Base-by-base conservation (phyloP, 2,329 filamentous ascomycete genomes). In the Fusarium kyushuense region DNA sequence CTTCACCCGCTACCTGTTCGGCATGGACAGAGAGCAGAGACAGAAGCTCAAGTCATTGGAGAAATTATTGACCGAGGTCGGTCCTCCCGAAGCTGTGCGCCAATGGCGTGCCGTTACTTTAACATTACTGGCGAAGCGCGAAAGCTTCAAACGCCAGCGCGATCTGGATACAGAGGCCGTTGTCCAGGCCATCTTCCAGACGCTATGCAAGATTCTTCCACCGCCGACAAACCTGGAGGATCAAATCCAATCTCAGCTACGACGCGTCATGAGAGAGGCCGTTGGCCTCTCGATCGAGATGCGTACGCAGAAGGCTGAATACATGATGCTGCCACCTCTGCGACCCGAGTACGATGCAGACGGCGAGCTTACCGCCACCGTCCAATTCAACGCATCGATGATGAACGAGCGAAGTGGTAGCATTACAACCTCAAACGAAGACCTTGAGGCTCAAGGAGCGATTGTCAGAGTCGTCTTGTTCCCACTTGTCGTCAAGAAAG, bases 31-130 rank as follows among this genome's bases (percentile, higher is more conserved):
- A 73, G 96, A 98, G 80, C 96, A 99, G 80, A 89, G 96, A 73
- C 94, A 98, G 79, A 98, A 98, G 80, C 90, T 99, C 78, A 98
- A 99, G 83, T 90, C 92, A 33, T 87, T 99, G 11, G 96, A 99
- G 82, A 97, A 97, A 83, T 90, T 92, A 38, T 86, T 99, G 30
- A 87, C 87, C 21, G 96, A 99, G 77, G 92, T 97, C 72, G 96
- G 95, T 48, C 93, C 95, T 29, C 85, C 87, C 53, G 87, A 91
- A 61, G 94, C 96, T n/a, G 95, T 99, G 43, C 93, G 96, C 58
- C 94, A 96, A 81, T 99, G 96, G 96, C 93, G 96, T 66, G 94
- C 96, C 55, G 95, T 96, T 38, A 99, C 96, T 14, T 86, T 99
- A 46, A 97, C 94, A 2, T 86, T 99, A 7, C 89, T 99, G 21